Evolutionary conservation across 192 early-diverging fungal species (phyloP).

Genomic region (Coemansia sp.): DNA sequence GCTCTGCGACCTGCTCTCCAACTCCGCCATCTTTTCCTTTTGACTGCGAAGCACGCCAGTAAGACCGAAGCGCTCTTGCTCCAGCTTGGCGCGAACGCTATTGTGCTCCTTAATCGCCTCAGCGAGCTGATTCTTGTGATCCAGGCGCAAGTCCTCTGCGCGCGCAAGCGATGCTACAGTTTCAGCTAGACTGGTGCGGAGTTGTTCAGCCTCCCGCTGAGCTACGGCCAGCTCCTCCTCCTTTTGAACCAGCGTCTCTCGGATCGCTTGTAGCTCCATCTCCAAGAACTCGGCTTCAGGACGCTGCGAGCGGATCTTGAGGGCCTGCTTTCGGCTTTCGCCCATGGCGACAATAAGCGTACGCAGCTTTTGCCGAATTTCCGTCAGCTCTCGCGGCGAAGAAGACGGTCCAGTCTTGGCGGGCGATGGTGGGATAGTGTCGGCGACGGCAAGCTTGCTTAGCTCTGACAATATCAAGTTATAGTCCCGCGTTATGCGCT

Average conservation of each 20-base stretch:
- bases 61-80: constrained; percentile 12
- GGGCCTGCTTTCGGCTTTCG: constrained; percentile 40
- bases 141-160: constrained; percentile 9
- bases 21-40: constrained; percentile 4
- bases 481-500: constrained; percentile 44
- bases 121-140: constrained; percentile 14
- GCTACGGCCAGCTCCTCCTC: constrained; percentile 38
- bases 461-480: constrained; percentile 31
- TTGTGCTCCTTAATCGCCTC: not conserved
- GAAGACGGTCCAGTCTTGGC: constrained; percentile 12
- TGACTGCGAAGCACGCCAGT: not conserved
- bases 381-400: constrained; percentile 40
- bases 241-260: constrained; percentile 40
- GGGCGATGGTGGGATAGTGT: constrained; percentile 41
- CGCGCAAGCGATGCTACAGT: constrained; percentile 6
- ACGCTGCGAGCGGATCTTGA: constrained; percentile 51
- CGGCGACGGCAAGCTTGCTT: constrained; percentile 38
- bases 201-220: constrained; percentile 38
- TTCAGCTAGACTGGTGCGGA: constrained; percentile 15
- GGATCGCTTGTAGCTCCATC: constrained; percentile 47
- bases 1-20: not conserved
- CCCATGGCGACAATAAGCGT: constrained; percentile 44
- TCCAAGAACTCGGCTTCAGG: constrained; percentile 55
- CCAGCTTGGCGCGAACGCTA: constrained; percentile 7
- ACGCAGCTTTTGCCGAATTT: constrained; percentile 48